These are phyloP conservation scores for Boletus coccyginus DNA, from an alignment of 768 basidiomycete species.

Conservation along the genomic window DNA sequence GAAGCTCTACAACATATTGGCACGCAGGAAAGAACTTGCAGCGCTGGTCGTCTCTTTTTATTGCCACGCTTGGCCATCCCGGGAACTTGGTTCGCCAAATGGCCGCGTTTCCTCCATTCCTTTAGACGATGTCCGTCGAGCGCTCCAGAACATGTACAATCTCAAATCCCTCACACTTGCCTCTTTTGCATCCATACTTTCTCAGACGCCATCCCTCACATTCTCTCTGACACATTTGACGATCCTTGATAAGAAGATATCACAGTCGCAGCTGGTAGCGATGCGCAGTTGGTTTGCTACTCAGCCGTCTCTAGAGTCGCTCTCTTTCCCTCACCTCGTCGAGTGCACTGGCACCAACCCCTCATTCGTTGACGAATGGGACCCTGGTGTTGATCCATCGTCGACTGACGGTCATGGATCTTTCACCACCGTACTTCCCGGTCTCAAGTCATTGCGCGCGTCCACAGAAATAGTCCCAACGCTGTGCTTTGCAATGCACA, in stretches of 20 bases:
- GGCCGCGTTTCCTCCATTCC: conserved; percentile 6
- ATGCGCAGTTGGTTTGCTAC: conserved; percentile 24
- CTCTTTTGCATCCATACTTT: conserved; percentile 24
- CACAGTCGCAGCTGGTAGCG: conserved; percentile 19
- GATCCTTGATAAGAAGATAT: conserved; percentile 26
- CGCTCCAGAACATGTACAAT: conserved; percentile 30
- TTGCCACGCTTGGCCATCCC: conserved; percentile 24
- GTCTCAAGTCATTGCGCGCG: conserved; percentile 26
- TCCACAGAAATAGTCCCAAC: conserved; percentile 23
- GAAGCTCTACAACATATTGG: conserved; percentile 20
- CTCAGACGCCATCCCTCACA: conserved; percentile 14
- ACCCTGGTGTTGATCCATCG: not conserved
- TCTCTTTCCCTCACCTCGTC: conserved; percentile 26
- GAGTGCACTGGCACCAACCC: conserved; percentile 7
- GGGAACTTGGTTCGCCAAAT: conserved; percentile 4
- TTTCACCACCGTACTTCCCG: conserved; percentile 16
- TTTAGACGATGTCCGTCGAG: conserved; percentile 19
- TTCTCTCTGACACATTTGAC: conserved; percentile 26
- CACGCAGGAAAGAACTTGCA: conserved; percentile 20
- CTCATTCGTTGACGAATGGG: conserved; percentile 12
- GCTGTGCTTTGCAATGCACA: conserved; percentile 17
- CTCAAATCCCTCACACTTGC: conserved; percentile 26
- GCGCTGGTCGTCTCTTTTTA: conserved; percentile 21
- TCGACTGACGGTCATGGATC: not conserved
- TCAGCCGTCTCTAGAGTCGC: conserved; percentile 25